These are phyloP conservation scores for Microdochium trichocladiopsis DNA, from an alignment of 2,329 filamentous ascomycete genomes.

Conservation along the genomic window DNA sequence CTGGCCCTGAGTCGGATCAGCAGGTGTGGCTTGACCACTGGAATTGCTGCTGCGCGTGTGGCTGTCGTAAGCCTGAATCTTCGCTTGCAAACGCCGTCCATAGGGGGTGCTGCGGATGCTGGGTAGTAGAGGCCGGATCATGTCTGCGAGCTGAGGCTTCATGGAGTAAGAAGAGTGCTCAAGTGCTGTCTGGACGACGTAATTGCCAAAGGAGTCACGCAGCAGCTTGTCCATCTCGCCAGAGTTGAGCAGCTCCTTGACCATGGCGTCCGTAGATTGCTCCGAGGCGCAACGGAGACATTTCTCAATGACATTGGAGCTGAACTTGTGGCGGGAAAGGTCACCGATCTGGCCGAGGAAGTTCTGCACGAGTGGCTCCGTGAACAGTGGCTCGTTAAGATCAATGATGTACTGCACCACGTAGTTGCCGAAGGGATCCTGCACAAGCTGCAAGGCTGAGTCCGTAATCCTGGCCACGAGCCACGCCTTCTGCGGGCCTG, in stretches of 20 bases:
- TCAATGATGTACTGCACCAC: conserved; percentile 98
- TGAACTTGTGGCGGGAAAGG: conserved; percentile 94
- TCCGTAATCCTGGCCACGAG: conserved; percentile 82
- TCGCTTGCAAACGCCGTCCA: conserved; percentile 86
- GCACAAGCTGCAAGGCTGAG: conserved; percentile 82
- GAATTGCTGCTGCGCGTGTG: conserved; percentile 28
- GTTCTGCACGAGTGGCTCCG: conserved; percentile 75
- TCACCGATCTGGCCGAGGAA: conserved; percentile 68
- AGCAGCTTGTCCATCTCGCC: conserved; percentile 82
- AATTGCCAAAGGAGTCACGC: conserved; percentile 92
- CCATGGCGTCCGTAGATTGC: conserved; percentile 70
- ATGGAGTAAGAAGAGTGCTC: conserved; percentile 72
- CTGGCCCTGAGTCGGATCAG: conserved; percentile 47
- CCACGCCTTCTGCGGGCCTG: conserved; percentile 79
- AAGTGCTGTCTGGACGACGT: conserved; percentile 93
- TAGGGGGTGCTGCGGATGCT: conserved; percentile 86
- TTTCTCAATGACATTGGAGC: conserved; percentile 98
- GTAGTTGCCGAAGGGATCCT: conserved; percentile 97
- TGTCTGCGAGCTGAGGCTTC: conserved; percentile 72
- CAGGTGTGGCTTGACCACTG: conserved; percentile 43
- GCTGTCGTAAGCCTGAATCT: conserved; percentile 60
- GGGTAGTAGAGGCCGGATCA: conserved; percentile 77
- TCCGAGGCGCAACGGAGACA: conserved; percentile 77
- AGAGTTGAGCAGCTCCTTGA: conserved; percentile 70
- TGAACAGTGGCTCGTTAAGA: conserved; percentile 80